A percentile compares a stretch with the other conserved stretches of the same genome.
Conservation (phyloP, 2,329 filamentous ascomycete genomes). For the Drechslera avenae region DNA sequence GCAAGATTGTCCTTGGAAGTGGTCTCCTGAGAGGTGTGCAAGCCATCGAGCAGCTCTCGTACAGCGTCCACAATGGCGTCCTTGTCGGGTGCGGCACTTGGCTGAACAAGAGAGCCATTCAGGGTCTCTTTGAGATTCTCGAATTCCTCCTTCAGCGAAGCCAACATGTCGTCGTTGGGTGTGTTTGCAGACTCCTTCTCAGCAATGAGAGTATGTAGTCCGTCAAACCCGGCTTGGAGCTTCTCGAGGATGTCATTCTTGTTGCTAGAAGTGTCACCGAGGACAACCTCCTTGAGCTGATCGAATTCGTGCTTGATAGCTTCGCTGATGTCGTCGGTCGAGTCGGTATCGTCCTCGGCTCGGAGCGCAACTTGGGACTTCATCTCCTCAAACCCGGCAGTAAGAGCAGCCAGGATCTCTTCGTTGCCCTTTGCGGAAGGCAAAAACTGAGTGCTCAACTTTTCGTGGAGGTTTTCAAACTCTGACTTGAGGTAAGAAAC, state of each 20-base stretch:
- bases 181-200: conserved; percentile 32
- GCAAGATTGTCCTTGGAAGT: conserved; percentile 50
- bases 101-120: conserved; percentile 57
- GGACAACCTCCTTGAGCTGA: conserved; percentile 77
- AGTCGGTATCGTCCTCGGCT: conserved; percentile 44
- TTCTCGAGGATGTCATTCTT: conserved; percentile 68
- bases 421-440: conserved; percentile 41
- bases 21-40: conserved; percentile 50
- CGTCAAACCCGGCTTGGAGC: conserved; percentile 59
- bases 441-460: conserved; percentile 57
- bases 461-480: conserved; percentile 65
- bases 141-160: conserved; percentile 64
- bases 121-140: conserved; percentile 65
- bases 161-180: conserved; percentile 53
- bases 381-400: conserved; percentile 49
- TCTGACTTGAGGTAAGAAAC: conserved; percentile 60
- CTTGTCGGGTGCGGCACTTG: conserved; percentile 56
- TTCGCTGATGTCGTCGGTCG: conserved; percentile 61
- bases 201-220: conserved; percentile 52
- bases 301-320: conserved; percentile 83
- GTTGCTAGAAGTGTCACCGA: conserved; percentile 61
- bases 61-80: conserved; percentile 75
- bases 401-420: conserved; percentile 48
- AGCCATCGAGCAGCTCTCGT: conserved; percentile 53
- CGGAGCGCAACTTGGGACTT: conserved; percentile 48